These are phyloP conservation scores for Leptographium lundbergii DNA, from an alignment of 2,329 filamentous ascomycete species.

Conservation along the genomic window DNA sequence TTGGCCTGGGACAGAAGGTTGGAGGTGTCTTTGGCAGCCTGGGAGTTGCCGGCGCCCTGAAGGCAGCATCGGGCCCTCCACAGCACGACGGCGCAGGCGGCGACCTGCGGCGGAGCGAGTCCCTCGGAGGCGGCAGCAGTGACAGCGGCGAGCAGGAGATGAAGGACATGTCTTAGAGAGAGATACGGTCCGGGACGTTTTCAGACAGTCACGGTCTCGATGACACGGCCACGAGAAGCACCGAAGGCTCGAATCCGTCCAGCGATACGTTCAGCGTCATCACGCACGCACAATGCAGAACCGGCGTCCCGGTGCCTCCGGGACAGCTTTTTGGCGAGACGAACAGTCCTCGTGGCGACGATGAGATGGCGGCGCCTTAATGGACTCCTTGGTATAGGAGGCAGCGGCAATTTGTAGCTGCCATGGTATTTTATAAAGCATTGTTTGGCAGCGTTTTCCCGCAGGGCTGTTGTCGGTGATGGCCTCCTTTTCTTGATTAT, in stretches of 20 bases:
- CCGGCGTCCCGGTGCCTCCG: neutral
- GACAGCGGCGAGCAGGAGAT: constrained; percentile 11
- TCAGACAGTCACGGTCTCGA: neutral
- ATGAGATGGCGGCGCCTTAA: neutral
- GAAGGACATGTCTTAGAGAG: constrained; percentile 8
- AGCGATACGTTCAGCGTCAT: neutral
- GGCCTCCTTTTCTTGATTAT: neutral
- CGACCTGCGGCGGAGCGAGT: neutral
- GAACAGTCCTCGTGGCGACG: neutral
- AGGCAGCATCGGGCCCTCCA: neutral
- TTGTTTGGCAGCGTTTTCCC: neutral
- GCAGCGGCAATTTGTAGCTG: neutral
- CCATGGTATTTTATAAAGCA: neutral
- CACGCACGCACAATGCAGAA: neutral
- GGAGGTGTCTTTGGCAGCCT: constrained; percentile 13
- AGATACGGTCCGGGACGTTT: neutral
- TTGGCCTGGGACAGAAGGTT: constrained; percentile 12
- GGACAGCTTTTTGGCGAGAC: neutral
- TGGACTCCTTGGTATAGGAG: neutral
- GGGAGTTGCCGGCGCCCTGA: constrained; percentile 3
- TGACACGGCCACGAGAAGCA: neutral
- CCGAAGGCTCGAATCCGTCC: neutral
- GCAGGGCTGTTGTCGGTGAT: neutral
- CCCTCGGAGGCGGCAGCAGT: neutral
- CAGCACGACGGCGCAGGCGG: neutral